A percentile compares a stretch with the other conserved stretches of the same genome.
These are phyloP conservation scores for Arachnomyces sp. DNA, from an alignment of 2,329 filamentous ascomycete species.

Conservation along the genomic window DNA sequence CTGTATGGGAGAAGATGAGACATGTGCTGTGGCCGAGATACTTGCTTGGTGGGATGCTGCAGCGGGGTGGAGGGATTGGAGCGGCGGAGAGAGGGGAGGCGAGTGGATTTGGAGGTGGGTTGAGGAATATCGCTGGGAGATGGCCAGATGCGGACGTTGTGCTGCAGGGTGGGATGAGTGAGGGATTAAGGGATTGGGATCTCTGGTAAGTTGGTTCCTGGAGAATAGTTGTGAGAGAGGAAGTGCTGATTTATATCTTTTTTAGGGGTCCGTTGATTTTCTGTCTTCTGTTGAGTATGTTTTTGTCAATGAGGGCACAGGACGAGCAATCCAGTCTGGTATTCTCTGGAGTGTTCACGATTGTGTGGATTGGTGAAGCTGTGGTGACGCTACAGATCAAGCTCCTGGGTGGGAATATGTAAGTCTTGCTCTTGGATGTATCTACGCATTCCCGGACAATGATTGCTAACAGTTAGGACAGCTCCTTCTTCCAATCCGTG, in stretches of 20 bases:
- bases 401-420: conserved; percentile 94
- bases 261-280: conserved; percentile 85
- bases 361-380: conserved; percentile 94
- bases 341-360: conserved; percentile 92
- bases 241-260: conserved; percentile 9
- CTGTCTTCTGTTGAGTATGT: conserved; percentile 77
- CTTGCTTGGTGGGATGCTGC: conserved; percentile 63
- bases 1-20: conserved; percentile 96
- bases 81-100: conserved; percentile 53
- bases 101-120: conserved; percentile 36
- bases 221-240: conserved; percentile 7
- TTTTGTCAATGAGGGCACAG: conserved; percentile 75
- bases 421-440: conserved; percentile 35
- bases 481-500: conserved; percentile 94
- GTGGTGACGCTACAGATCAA: conserved; percentile 98
- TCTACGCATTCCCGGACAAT: not conserved
- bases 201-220: conserved; percentile 55
- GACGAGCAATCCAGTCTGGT: conserved; percentile 77
- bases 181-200: conserved; percentile 92
- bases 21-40: conserved; percentile 96
- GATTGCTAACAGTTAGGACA: conserved; percentile 31
- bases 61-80: conserved; percentile 47
- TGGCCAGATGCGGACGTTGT: conserved; percentile 63
- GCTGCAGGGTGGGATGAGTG: conserved; percentile 67
- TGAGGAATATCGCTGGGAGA: conserved; percentile 52